A percentile compares a stretch with the other conserved stretches of the same genome.
These are phyloP conservation scores for Aspergillus eucalypticola DNA, from an alignment of 2,329 filamentous ascomycete genomes.

Conservation along the genomic window DNA sequence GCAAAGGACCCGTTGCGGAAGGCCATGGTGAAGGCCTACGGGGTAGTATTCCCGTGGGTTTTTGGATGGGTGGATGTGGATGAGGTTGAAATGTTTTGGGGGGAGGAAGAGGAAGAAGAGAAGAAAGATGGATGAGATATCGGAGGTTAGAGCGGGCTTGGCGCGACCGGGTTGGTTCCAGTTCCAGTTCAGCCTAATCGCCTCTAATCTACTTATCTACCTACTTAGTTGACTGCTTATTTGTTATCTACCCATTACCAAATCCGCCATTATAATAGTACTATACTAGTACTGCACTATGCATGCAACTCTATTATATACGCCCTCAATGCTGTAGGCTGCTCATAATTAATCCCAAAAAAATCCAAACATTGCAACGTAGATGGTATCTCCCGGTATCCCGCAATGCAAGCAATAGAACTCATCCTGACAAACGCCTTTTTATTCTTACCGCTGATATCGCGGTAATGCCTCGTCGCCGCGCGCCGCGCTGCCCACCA, in stretches of 20 bases:
- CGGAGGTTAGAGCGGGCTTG: background rate
- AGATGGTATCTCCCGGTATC: slow-evolving; percentile 38
- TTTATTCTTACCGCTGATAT: slow-evolving; percentile 42
- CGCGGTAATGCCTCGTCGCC: slow-evolving; percentile 45
- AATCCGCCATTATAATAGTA: background rate
- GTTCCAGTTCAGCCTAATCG: background rate
- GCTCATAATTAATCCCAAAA: background rate
- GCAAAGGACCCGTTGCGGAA: slow-evolving; percentile 69
- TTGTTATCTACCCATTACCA: background rate
- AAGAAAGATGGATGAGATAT: background rate
- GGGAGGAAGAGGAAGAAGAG: slow-evolving; percentile 12
- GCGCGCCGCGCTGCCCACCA: slow-evolving; percentile 40
- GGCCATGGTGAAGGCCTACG: slow-evolving; percentile 31
- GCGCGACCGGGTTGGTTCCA: background rate
- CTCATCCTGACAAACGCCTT: slow-evolving; percentile 1
- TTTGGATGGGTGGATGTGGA: background rate
- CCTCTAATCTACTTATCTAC: background rate
- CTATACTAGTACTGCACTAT: no score
- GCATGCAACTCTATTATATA: background rate
- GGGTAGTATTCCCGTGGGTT: background rate
- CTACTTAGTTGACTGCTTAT: background rate
- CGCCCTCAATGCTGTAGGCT: background rate
- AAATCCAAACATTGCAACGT: slow-evolving; percentile 15
- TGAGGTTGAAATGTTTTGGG: background rate
- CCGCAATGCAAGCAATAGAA: slow-evolving; percentile 27